Base-by-base conservation (phyloP, 2,329 filamentous ascomycete species). In the Aspergillus sclerotialis region DNA sequence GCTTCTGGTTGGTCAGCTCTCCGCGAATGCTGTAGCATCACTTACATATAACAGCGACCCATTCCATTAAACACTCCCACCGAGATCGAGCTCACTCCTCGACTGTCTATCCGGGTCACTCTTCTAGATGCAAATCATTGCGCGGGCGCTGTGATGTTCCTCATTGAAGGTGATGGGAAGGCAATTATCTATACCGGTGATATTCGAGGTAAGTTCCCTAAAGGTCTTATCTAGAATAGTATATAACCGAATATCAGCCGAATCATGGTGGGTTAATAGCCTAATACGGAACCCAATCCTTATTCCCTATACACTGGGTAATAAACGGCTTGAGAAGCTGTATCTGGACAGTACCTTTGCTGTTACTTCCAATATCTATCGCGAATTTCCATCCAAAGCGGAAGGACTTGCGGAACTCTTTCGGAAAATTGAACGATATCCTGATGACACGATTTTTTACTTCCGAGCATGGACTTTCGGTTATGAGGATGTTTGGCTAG, bases 61-160 rank as follows among this genome's bases (percentile, higher is more conserved):
- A 72, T 96, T 19, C 89, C 89, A 1, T 63, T 94, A 7, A 81
- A 92, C 32, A 87, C 86, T 0, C 85, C 87, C 0, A 89, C 81
- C 0, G 61, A 66, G 4, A 76, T 96, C 30, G 85, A 94, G 50
- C 69, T 95, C 3, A 70, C 69, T 2, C 84, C 81, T 0, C 75
- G 76, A 1, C 72, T 74, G 30, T 65, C 63, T n/a, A 78, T 95
- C 15, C 78, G 80, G 30, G 85, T 94, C 12, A 95, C 88, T 0
- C 68, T 95, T 0, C 76, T 95, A 33, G 83, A 94, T 64, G 88
- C 90, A 1, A 95, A 96, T 49, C 90, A 95, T 55, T 96, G 90
- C 49, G 75, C 82, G 0, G 89, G 90, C 0, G 80, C 87, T 12
- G 86, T 92, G 12, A 94, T 94, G 87, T 95, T 95, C 53, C 67